phyloP scores from a whole-genome alignment of 495 filamentous ascomycete genomes.

The Tetracladium setigerum region DNA sequence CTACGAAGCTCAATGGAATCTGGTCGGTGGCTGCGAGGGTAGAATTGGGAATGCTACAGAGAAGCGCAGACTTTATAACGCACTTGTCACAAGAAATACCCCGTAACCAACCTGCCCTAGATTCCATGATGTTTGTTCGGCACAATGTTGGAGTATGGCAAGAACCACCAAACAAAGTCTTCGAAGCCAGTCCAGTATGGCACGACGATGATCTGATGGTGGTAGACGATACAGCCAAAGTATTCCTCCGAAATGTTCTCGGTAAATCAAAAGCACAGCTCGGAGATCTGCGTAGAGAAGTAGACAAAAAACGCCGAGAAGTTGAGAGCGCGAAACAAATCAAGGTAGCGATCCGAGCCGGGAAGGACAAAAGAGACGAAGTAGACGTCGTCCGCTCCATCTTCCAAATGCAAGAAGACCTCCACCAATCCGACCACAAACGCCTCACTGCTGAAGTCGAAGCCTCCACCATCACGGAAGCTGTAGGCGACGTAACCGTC shows the following conservation, averaged over 20 bases:
- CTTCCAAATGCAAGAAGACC: constrained; percentile 71
- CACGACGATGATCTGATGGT: constrained; percentile 84
- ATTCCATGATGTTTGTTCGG: constrained; percentile 94
- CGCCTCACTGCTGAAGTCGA: constrained; percentile 86
- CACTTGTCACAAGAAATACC: constrained; percentile 74
- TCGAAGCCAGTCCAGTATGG: constrained; percentile 96
- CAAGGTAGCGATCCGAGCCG: constrained; percentile 68
- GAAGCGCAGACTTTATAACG: constrained; percentile 60
- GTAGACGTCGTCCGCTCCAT: constrained; percentile 68
- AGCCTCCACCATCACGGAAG: constrained; percentile 75
- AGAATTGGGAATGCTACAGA: constrained; percentile 64
- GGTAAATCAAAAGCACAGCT: constrained; percentile 81
- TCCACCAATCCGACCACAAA: constrained; percentile 82
- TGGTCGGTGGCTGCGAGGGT: constrained; percentile 76
- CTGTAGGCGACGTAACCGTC: constrained; percentile 83
- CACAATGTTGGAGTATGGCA: constrained; percentile 78
- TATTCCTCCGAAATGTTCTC: constrained; percentile 85
- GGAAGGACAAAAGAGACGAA: constrained; percentile 78
- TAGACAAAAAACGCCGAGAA: constrained; percentile 76
- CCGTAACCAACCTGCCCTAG: constrained; percentile 78
- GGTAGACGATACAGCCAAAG: constrained; percentile 74
- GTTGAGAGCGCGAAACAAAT: constrained; percentile 65
- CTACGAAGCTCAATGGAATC: constrained; percentile 70
- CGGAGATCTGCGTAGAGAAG: constrained; percentile 68
- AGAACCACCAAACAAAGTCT: constrained; percentile 75